Evolutionary conservation across 768 basidiomycete genomes (phyloP).

Genomic region (Russula abietina): DNA sequence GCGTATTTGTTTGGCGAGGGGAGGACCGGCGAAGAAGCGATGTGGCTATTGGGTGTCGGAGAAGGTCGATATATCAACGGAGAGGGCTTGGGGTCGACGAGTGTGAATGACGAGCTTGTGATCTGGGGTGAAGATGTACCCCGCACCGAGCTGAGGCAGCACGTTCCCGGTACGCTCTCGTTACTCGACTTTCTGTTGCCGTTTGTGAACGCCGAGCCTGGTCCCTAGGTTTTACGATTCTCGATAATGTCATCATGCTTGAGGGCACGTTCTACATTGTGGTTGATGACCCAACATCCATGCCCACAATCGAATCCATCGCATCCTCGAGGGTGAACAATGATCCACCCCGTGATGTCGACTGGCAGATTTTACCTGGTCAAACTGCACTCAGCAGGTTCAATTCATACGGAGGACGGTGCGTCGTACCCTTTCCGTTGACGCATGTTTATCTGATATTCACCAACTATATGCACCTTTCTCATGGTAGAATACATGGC

Average conservation of each 20-base stretch:
- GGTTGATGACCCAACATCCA: slow-evolving; percentile 52
- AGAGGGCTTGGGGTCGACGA: slow-evolving; percentile 28
- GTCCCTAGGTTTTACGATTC: slow-evolving; percentile 65
- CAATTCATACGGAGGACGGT: slow-evolving; percentile 32
- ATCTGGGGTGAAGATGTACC: slow-evolving; percentile 56
- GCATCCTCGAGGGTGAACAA: slow-evolving; percentile 35
- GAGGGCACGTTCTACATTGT: slow-evolving; percentile 72
- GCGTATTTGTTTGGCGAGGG: slow-evolving; percentile 41
- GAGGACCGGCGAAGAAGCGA: slow-evolving; percentile 27
- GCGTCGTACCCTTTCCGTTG: background rate
- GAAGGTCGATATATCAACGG: slow-evolving; percentile 25
- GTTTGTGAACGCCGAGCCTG: background rate
- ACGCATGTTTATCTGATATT: background rate
- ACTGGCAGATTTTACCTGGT: slow-evolving; percentile 44
- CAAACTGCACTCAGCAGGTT: slow-evolving; percentile 28
- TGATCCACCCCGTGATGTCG: slow-evolving; percentile 42
- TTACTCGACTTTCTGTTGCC: background rate
- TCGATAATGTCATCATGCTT: slow-evolving; percentile 75
- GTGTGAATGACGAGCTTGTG: slow-evolving; percentile 48
- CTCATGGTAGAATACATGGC: slow-evolving; percentile 49
- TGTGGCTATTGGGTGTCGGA: slow-evolving; percentile 26
- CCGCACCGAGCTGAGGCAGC: slow-evolving; percentile 49
- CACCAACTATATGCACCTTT: background rate
- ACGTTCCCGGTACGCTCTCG: slow-evolving; percentile 51
- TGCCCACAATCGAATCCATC: slow-evolving; percentile 54